Evolutionary conservation across 1,284 basidiomycete genomes (phyloP).

Genomic region (Paramarasmius palmivorus): DNA sequence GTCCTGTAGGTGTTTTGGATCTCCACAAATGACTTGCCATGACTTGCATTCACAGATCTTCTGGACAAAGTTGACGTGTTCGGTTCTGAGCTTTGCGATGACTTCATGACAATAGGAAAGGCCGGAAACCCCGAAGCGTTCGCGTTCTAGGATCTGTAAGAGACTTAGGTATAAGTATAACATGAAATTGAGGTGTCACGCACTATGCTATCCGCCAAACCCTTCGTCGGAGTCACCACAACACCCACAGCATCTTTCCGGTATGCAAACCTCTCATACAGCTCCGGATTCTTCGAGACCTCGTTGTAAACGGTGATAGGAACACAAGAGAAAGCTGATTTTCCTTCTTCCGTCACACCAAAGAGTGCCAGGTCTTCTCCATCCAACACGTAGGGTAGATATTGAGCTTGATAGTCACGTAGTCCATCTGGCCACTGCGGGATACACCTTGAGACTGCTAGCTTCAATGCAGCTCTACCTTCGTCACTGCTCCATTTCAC

Average conservation of each 20-base stretch:
- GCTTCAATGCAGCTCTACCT: too few species aligned
- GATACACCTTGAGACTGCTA: too few species aligned
- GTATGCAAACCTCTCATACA: conserved; percentile 4
- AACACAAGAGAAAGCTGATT: conserved; percentile 1
- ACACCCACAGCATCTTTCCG: conserved; percentile 2
- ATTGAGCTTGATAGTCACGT: too few species aligned
- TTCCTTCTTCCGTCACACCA: conserved; percentile 35
- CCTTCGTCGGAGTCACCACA: conserved; percentile 14
- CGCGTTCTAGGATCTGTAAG: not conserved
- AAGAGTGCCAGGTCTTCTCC: too few species aligned
- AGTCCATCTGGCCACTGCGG: too few species aligned
- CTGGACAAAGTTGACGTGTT: not conserved
- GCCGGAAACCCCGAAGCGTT: not conserved
- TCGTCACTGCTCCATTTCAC: too few species aligned
- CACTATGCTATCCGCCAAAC: conserved; percentile 7
- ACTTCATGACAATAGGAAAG: not conserved
- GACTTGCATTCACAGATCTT: conserved; percentile 10
- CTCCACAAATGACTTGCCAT: not conserved
- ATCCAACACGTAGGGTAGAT: too few species aligned
- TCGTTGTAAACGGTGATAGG: not conserved
- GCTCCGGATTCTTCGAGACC: not conserved
- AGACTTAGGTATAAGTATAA: not conserved
- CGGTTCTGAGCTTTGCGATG: not conserved
- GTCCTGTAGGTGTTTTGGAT: conserved; percentile 10
- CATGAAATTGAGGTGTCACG: too few species aligned